phyloP scores from a whole-genome alignment of 495 filamentous ascomycete species.

The Tuber melanosporum region DNA sequence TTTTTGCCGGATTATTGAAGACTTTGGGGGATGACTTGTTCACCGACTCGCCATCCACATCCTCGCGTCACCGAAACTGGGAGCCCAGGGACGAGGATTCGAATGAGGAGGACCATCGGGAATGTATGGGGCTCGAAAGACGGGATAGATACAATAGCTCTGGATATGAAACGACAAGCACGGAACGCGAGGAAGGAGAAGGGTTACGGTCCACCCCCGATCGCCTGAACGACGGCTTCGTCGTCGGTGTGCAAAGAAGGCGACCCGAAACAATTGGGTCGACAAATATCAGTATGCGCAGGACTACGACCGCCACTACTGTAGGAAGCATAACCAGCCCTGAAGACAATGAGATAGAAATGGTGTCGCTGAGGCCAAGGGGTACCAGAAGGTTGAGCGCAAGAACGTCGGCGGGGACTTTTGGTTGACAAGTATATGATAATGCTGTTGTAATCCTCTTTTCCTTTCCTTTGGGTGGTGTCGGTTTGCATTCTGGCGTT shows the following conservation, averaged over 20 bases:
- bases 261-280: constrained; percentile 14
- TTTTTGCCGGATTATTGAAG: constrained; percentile 75
- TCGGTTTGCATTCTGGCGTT: not conserved
- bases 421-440: constrained; percentile 22
- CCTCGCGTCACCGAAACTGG: constrained; percentile 6
- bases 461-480: not conserved
- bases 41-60: constrained; percentile 37
- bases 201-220: constrained; percentile 13
- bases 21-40: constrained; percentile 53
- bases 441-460: not conserved
- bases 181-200: constrained; percentile 24
- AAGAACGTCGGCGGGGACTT: constrained; percentile 29
- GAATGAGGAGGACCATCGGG: constrained; percentile 8
- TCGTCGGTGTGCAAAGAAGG: not conserved
- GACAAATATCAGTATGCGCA: constrained; percentile 16
- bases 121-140: constrained; percentile 16
- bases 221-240: not conserved
- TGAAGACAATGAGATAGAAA: constrained; percentile 17
- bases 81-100: constrained; percentile 3
- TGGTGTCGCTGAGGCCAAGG: constrained; percentile 19
- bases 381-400: constrained; percentile 18
- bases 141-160: constrained; percentile 26
- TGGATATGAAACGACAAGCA: constrained; percentile 33
- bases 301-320: constrained; percentile 10
- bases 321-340: constrained; percentile 9